Evolutionary conservation across 2,329 filamentous ascomycete genomes (phyloP).

Genomic region (Kalmusia sp.): DNA sequence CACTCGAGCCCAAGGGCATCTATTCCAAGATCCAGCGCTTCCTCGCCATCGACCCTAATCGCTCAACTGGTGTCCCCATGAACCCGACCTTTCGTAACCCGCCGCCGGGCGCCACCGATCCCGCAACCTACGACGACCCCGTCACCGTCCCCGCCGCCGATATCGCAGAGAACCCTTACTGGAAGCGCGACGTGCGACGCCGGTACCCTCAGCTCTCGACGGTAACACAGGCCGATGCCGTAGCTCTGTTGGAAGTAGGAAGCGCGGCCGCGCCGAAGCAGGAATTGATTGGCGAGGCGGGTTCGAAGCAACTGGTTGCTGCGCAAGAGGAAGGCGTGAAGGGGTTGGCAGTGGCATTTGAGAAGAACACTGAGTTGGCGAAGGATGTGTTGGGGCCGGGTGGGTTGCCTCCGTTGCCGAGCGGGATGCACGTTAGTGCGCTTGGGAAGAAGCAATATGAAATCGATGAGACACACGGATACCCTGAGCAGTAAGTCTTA

Average conservation of each 20-base stretch:
- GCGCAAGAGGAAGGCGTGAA: conserved; percentile 77
- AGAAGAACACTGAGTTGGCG: conserved; percentile 64
- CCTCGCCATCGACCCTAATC: conserved; percentile 82
- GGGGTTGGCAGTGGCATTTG: conserved; percentile 74
- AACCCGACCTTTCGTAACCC: conserved; percentile 94
- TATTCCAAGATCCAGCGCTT: conserved; percentile 83
- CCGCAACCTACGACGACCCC: conserved; percentile 77
- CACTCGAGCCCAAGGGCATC: conserved; percentile 84
- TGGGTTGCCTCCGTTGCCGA: conserved; percentile 86
- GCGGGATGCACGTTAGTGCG: conserved; percentile 66
- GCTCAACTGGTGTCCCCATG: conserved; percentile 89
- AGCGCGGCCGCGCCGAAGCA: conserved; percentile 82
- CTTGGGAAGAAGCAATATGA: conserved; percentile 75
- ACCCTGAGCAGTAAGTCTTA: conserved; percentile 54
- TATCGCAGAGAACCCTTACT: conserved; percentile 92
- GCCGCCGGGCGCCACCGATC: conserved; percentile 75
- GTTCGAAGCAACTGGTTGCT: conserved; percentile 75
- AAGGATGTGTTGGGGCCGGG: conserved; percentile 72
- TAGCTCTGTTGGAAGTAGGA: conserved; percentile 83
- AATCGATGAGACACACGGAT: conserved; percentile 71
- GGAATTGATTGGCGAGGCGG: conserved; percentile 77
- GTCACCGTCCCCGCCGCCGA: conserved; percentile 85
- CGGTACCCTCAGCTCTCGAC: conserved; percentile 81
- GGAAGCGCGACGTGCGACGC: conserved; percentile 89
- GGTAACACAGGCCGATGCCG: conserved; percentile 83